phyloP scores from a whole-genome alignment of 148 eudicot species.

The Mesembryanthemum crystallinum region DNA sequence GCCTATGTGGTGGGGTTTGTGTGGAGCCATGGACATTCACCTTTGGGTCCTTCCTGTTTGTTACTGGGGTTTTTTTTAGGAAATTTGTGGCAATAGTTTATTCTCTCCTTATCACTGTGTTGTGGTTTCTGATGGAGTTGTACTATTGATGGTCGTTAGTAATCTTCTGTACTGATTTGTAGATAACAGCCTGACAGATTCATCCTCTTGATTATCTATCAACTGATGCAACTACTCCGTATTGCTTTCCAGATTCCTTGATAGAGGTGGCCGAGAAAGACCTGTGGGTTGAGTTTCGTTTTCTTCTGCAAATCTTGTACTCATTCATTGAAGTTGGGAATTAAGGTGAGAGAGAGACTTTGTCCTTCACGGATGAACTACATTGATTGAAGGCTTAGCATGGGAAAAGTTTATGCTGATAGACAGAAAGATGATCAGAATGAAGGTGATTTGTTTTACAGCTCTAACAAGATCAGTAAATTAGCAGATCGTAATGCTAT shows the following conservation, averaged over 20 bases:
- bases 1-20: background rate
- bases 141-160: background rate
- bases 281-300: background rate
- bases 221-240: slow-evolving; percentile 7
- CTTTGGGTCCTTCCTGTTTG: slow-evolving; percentile 3
- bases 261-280: background rate
- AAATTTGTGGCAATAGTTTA: background rate
- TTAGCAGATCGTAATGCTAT: slow-evolving; percentile 1
- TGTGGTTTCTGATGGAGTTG: background rate
- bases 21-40: slow-evolving; percentile 1
- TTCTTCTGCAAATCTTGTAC: background rate
- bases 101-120: background rate
- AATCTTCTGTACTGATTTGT: background rate
- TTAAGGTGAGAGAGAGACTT: background rate
- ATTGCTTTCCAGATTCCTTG: slow-evolving; percentile 10
- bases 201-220: background rate
- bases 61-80: background rate
- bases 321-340: background rate
- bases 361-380: slow-evolving; percentile 15
- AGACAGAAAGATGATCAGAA: slow-evolving; percentile 21
- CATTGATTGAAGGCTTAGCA: slow-evolving; percentile 11
- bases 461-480: background rate
- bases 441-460: background rate
- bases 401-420: slow-evolving; percentile 26
- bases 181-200: background rate